Evolutionary conservation across 345 rosid genomes (phyloP).

Genomic region (Passiflora organensis): DNA sequence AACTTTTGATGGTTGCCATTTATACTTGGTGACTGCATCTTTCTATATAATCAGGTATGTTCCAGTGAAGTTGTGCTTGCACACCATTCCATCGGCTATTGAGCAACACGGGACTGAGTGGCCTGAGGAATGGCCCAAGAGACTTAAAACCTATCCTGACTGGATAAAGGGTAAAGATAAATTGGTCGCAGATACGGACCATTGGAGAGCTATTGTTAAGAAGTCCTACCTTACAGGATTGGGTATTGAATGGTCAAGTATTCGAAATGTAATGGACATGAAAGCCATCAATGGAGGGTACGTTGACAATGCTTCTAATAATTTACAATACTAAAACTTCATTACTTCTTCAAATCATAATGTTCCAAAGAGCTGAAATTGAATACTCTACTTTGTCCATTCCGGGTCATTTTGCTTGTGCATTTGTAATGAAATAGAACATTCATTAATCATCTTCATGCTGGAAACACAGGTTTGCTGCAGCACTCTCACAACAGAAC

Average conservation of each 20-base stretch:
- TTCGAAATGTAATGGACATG: slow-evolving; percentile 93
- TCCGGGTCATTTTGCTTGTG: background rate
- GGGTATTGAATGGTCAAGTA: slow-evolving; percentile 80
- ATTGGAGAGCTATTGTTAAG: slow-evolving; percentile 72
- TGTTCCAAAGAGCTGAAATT: background rate
- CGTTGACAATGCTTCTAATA: slow-evolving; percentile 9
- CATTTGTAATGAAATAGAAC: background rate
- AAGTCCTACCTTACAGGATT: slow-evolving; percentile 80
- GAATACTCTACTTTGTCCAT: too few relatives aligned
- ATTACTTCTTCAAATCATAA: slow-evolving; percentile 1
- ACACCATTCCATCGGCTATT: slow-evolving; percentile 68
- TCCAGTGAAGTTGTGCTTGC: slow-evolving; percentile 70
- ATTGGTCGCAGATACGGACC: slow-evolving; percentile 49
- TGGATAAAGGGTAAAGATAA: slow-evolving; percentile 75
- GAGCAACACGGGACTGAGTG: slow-evolving; percentile 92
- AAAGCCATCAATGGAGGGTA: slow-evolving; percentile 95
- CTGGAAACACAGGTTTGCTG: slow-evolving; percentile 60
- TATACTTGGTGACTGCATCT: slow-evolving; percentile 2
- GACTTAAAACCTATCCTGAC: slow-evolving; percentile 91
- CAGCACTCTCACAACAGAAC: slow-evolving; percentile 67
- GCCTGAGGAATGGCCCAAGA: slow-evolving; percentile 98
- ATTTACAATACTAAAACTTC: background rate
- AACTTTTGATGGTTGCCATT: background rate
- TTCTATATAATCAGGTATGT: slow-evolving; percentile 55
- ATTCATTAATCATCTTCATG: background rate